Conservation (phyloP, 768 basidiomycete genomes). For the Mycena vitilis region DNA sequence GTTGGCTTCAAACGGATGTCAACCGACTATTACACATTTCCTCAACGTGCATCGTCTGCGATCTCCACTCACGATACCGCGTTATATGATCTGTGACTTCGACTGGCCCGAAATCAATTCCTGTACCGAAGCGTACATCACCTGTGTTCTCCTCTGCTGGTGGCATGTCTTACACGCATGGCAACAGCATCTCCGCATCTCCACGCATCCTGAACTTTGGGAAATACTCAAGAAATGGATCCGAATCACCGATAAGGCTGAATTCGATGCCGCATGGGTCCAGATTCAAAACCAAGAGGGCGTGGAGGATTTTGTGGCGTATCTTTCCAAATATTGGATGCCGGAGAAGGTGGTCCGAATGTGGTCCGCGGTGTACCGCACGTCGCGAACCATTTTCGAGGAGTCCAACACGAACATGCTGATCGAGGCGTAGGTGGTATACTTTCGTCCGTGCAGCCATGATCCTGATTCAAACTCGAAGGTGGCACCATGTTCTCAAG, state of each 20-base stretch:
- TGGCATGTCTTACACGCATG: constrained; percentile 48
- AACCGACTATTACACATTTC: constrained; percentile 35
- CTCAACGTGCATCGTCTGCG: constrained; percentile 8
- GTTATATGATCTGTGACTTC: constrained; percentile 20
- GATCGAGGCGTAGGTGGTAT: constrained; percentile 32
- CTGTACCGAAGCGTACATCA: background rate
- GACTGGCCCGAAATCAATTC: constrained; percentile 24
- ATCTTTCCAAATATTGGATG: constrained; percentile 40
- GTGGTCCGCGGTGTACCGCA: constrained; percentile 42
- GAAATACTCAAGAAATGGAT: constrained; percentile 38
- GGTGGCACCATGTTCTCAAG: constrained; percentile 35
- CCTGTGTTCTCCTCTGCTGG: constrained; percentile 40
- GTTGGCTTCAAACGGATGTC: constrained; percentile 21
- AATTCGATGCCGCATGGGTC: constrained; percentile 36
- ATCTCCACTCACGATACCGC: background rate
- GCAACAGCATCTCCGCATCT: constrained; percentile 41
- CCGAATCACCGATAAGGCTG: constrained; percentile 23
- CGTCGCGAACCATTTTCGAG: constrained; percentile 27
- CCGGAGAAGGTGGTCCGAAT: constrained; percentile 1
- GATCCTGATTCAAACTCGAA: background rate
- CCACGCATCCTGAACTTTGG: constrained; percentile 38
- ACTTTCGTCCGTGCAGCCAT: too few species aligned
- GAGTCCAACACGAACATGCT: constrained; percentile 44
- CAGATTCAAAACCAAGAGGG: constrained; percentile 32
- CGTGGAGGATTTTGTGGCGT: constrained; percentile 36